These are phyloP conservation scores for Triticum aestivum DNA, from an alignment of 176 grass and related monocot species.

Conservation along the genomic window DNA sequence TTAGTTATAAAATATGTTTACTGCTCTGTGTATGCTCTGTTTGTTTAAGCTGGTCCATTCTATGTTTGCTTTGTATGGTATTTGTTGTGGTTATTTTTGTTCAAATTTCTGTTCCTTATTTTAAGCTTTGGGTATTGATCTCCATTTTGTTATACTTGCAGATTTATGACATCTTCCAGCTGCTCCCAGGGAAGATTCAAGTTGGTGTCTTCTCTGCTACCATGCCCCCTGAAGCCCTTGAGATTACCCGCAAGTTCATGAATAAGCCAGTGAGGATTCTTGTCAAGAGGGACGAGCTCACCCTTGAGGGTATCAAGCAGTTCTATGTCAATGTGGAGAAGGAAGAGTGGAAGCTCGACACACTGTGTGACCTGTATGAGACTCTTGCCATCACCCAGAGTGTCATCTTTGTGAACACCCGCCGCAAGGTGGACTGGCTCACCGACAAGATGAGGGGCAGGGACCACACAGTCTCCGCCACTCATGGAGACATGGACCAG, in stretches of 20 bases:
- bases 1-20: neutral
- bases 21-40: neutral
- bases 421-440: slow-evolving; percentile 93
- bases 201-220: slow-evolving; percentile 92
- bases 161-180: slow-evolving; percentile 97
- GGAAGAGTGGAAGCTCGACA: slow-evolving; percentile 96
- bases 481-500: slow-evolving; percentile 93
- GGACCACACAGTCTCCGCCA: slow-evolving; percentile 88
- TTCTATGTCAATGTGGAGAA: slow-evolving; percentile 92
- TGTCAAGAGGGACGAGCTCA: slow-evolving; percentile 95
- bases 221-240: slow-evolving; percentile 87
- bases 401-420: slow-evolving; percentile 92
- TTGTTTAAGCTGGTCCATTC: neutral
- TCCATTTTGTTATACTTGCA: slow-evolving; percentile 23
- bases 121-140: neutral
- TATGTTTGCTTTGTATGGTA: too few species aligned
- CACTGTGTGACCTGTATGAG: slow-evolving; percentile 87
- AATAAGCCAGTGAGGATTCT: slow-evolving; percentile 94
- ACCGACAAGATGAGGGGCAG: slow-evolving; percentile 91
- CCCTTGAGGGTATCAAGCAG: slow-evolving; percentile 95
- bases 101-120: neutral
- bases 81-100: too few species aligned
- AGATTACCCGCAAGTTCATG: slow-evolving; percentile 96
- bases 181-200: slow-evolving; percentile 78
- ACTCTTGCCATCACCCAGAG: slow-evolving; percentile 89